Base-by-base conservation (phyloP, 306 rosid species). In the Albizia julibrissin region DNA sequence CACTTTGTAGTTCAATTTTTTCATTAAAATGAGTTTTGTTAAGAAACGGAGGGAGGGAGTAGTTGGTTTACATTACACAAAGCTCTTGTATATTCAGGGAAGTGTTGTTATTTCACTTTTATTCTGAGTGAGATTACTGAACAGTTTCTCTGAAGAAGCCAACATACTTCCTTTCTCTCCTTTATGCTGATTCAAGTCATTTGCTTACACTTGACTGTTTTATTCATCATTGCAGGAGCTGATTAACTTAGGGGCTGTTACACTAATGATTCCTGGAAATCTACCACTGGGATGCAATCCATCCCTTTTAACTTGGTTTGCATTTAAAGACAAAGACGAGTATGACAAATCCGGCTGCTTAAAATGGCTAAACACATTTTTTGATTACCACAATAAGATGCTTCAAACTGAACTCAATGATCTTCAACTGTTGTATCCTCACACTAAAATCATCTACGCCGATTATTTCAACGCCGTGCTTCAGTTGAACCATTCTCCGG, bases 251-350 rank as follows among this genome's bases (percentile, higher is more conserved):
- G 90, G 90, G 73, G 93, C 88, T n/a, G 74, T 84, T 37, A 86
- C 84, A 8, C 31, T 90, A 22, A 19, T 90, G 77, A 89, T 87
- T 69, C 94, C 94, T 10, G 91, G 94, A 72, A 90, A 6, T 78
- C 81, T 86, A 42, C 94, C 94, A 74, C 88, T 88, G 50, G 94
- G 94, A 72, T 90, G 94, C 81, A 76, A 65, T 73, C 10, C 90
- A 5, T 40, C 72, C 12, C 85, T 73, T 61, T 84, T 90, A 39
- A 81, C 90, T 34, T 0, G 0, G 24, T 85, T 68, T 66, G 82
- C 65, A 3, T 82, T 86, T 27, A 15, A 0, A 8, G 72, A 81
- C 49, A 15, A 73, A 73, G 75, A 79, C 12, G 80, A 87, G 77
- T 89, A 87, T 81, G 89, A 88, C 59, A 58, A 65, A 71, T 80